Conservation (phyloP, 1,284 basidiomycete genomes). For the Rhodofomes roseus region DNA sequence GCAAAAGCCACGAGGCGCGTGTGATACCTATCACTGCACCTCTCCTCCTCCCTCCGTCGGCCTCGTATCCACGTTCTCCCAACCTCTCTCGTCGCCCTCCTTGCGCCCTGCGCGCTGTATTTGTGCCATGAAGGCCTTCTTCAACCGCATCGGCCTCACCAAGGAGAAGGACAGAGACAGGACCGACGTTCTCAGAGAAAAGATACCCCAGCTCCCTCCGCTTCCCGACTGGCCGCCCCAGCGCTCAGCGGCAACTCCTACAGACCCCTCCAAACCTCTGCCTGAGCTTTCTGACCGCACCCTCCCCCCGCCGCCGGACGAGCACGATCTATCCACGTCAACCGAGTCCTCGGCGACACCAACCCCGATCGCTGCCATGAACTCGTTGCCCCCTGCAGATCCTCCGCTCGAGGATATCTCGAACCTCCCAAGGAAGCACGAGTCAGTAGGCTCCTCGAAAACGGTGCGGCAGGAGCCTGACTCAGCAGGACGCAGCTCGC, state of each 20-base stretch:
- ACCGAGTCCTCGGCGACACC: conserved; percentile 34
- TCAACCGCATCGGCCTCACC: conserved; percentile 62
- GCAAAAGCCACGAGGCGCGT: conserved; percentile 17
- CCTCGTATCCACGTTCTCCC: conserved; percentile 23
- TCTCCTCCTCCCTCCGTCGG: conserved; percentile 14
- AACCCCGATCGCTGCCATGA: conserved; percentile 24
- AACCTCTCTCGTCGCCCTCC: conserved; percentile 15
- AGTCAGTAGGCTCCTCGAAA: neutral
- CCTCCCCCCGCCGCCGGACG: conserved; percentile 45
- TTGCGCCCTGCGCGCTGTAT: conserved; percentile 12
- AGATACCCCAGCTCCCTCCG: conserved; percentile 59
- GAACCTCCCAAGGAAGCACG: neutral
- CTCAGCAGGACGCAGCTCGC: conserved; percentile 45
- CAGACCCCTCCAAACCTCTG: conserved; percentile 60
- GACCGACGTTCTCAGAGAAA: conserved; percentile 52
- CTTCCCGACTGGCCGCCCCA: conserved; percentile 57
- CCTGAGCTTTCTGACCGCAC: conserved; percentile 53
- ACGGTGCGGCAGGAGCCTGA: conserved; percentile 33
- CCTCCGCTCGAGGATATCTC: neutral
- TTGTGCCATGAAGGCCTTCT: conserved; percentile 71
- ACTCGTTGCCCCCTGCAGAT: conserved; percentile 20
- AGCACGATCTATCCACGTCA: conserved; percentile 21
- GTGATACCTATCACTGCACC: conserved; percentile 9
- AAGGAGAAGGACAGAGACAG: conserved; percentile 51
- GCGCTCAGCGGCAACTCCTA: conserved; percentile 38